Conservation (phyloP, 805 yeast genomes). For the Candida chilensis region DNA sequence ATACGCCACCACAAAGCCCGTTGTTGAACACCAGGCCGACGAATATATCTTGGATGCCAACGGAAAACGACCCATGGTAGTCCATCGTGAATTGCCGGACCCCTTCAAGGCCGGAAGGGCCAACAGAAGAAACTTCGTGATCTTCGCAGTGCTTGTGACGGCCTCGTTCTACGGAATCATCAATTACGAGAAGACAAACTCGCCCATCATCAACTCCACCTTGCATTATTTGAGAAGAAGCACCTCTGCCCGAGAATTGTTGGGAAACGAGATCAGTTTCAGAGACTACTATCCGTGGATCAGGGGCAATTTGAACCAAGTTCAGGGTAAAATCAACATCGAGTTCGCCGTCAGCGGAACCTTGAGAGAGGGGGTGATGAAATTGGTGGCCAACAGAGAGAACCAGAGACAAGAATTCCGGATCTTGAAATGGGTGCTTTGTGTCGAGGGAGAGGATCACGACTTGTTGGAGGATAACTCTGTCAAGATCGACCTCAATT, state of each 20-base stretch:
- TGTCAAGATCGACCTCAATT: slow-evolving; percentile 13
- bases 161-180: slow-evolving; percentile 57
- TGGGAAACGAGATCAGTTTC: slow-evolving; percentile 75
- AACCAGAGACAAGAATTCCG: slow-evolving; percentile 46
- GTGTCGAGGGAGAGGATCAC: slow-evolving; percentile 23
- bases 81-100: slow-evolving; percentile 79
- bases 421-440: slow-evolving; percentile 56
- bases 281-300: slow-evolving; percentile 83
- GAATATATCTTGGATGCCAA: no score
- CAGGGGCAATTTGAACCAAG: slow-evolving; percentile 74
- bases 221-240: slow-evolving; percentile 80
- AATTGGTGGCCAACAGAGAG: slow-evolving; percentile 66
- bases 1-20: no score
- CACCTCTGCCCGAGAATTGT: slow-evolving; percentile 41
- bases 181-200: slow-evolving; percentile 87
- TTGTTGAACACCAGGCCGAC: no score
- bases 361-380: slow-evolving; percentile 39
- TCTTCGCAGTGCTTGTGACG: slow-evolving; percentile 45
- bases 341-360: slow-evolving; percentile 64
- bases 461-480: slow-evolving; percentile 42
- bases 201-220: slow-evolving; percentile 84
- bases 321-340: slow-evolving; percentile 72
- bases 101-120: slow-evolving; percentile 49
- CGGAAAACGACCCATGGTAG: slow-evolving; percentile 38
- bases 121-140: slow-evolving; percentile 43